Evolutionary conservation across 2,329 filamentous ascomycete genomes (phyloP).

Genomic region (Epichloe glyceriae): DNA sequence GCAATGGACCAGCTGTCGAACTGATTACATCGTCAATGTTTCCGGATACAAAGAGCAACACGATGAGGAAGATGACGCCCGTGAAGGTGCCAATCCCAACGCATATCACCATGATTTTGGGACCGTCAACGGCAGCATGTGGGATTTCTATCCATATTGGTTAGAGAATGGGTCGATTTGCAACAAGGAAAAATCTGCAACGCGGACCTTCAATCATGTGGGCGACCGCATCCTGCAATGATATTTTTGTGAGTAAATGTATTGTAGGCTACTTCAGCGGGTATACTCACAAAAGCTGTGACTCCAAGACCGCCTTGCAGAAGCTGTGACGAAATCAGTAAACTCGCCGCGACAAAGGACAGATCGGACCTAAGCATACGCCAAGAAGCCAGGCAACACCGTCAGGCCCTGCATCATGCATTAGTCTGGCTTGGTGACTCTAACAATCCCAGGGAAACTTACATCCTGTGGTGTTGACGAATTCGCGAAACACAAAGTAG

Average conservation of each 20-base stretch:
- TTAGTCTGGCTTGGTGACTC: neutral
- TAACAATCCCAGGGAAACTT: neutral
- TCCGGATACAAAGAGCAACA: slow-evolving; percentile 50
- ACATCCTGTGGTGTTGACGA: slow-evolving; percentile 20
- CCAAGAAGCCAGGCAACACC: slow-evolving; percentile 22
- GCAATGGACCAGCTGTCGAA: slow-evolving; percentile 42
- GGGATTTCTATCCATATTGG: slow-evolving; percentile 15
- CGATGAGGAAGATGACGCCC: slow-evolving; percentile 48
- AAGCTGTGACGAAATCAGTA: slow-evolving; percentile 8
- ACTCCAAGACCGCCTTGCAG: slow-evolving; percentile 20
- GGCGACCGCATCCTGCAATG: slow-evolving; percentile 18
- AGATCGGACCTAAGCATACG: slow-evolving; percentile 3
- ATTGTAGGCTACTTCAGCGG: too few relatives aligned
- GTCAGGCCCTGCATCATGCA: slow-evolving; percentile 14
- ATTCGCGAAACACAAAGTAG: slow-evolving; percentile 18
- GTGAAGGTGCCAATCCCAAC: slow-evolving; percentile 50
- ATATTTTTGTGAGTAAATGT: neutral
- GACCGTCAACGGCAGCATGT: slow-evolving; percentile 17
- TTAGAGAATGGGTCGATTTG: neutral
- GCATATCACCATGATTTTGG: slow-evolving; percentile 35
- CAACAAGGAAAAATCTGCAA: neutral
- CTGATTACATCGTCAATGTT: slow-evolving; percentile 42
- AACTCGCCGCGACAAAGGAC: neutral
- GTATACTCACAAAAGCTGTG: slow-evolving; percentile 8
- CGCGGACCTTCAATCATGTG: slow-evolving; percentile 20